Base-by-base conservation (phyloP, 2,329 filamentous ascomycete genomes). In the Penicillium sp. region DNA sequence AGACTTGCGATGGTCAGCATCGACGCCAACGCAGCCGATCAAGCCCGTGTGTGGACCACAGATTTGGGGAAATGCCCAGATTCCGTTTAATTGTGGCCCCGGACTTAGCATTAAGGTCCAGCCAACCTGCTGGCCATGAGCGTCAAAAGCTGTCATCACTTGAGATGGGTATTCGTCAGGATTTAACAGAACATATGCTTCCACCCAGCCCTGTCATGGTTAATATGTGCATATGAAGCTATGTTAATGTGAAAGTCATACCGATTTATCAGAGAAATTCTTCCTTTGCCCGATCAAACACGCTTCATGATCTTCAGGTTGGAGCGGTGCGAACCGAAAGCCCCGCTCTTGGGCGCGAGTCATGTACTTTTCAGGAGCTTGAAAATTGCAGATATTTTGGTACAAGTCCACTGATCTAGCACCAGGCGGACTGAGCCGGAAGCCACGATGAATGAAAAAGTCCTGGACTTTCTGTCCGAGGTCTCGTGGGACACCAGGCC, bases 61-160 rank as follows among this genome's bases (percentile, higher is more conserved):
- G 3, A 68, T 51, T 9, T 60, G 55, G 4, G 67, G 59, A 35
- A 70, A 66, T 2, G 66, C 66, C 56, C 68, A 71, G 23, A 55
- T 47, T 7, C 42, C 6, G 18, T 63, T 45, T 3, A 62, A 45
- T 7, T 66, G 34, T 1, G 54, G 22, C 9, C 56, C 51, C 1
- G 60, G 55, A 8, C 57, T 51, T 11, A 67, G 58, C 67, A 71
- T 72, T 8, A 72, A 43, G 2, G 67, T 68, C 69, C 67, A 72
- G 11, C 63, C 69, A 6, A 69, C 54, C 42, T 70, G 67, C 3
- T 56, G 54, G 2, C 61, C 62, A 1, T 56, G 25, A 1, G 55
- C 39, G 28, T 67, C 60, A 27, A 68, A 66, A 1, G 65, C 67
- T 2, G 61, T 55, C 65, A 71, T 68, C 16, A 68, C 60, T 41